Conservation (phyloP, 192 early-diverging fungal species). For the Diversispora eburnea region DNA sequence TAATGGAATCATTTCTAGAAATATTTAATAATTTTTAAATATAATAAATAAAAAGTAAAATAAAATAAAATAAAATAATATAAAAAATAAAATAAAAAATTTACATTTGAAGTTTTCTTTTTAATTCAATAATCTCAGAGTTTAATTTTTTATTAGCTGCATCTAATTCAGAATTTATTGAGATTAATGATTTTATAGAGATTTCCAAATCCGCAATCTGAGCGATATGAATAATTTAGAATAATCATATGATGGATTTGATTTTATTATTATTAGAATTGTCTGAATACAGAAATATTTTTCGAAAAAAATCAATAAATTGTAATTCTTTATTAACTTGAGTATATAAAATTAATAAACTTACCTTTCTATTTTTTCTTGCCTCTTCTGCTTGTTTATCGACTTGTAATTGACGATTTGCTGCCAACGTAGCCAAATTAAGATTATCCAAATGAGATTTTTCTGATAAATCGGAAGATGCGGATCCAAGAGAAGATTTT, state of each 20-base stretch:
- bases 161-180: constrained; percentile 51
- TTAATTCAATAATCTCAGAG: constrained; percentile 45
- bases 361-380: constrained; percentile 28
- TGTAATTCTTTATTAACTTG: not conserved
- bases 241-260: not conserved
- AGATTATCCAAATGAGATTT: not conserved
- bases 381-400: constrained; percentile 25
- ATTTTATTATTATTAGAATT: not conserved
- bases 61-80: not conserved
- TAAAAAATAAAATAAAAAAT: not conserved
- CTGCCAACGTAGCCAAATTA: not conserved
- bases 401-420: constrained; percentile 5
- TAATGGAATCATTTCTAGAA: constrained; percentile 22
- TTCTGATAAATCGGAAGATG: constrained; percentile 13
- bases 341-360: not conserved
- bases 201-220: constrained; percentile 57
- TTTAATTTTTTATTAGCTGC: constrained; percentile 47
- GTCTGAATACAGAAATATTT: not conserved
- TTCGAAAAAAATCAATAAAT: not conserved
- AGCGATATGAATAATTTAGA: not conserved
- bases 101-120: constrained; percentile 40
- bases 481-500: constrained; percentile 18
- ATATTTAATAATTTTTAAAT: not conserved
- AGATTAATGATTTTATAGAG: constrained; percentile 48
- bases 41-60: not conserved